A percentile compares a stretch with the other conserved stretches of the same genome.
These are phyloP conservation scores for Pythium vanterpoolii DNA, from an alignment of 352 stramenopile genomes.

Conservation along the genomic window DNA sequence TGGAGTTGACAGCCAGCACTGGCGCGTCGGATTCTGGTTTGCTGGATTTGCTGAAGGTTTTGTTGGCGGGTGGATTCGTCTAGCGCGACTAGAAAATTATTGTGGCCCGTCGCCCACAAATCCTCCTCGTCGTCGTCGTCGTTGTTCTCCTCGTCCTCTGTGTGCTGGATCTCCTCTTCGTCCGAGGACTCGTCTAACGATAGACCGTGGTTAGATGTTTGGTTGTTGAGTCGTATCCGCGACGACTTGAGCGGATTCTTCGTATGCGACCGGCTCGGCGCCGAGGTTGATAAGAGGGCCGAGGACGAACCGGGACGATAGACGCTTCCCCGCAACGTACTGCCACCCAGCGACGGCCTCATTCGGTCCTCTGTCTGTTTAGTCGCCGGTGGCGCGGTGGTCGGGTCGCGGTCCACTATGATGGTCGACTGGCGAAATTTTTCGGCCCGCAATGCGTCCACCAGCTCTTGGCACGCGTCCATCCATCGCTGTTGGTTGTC, in stretches of 20 bases:
- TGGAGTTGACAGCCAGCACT: neutral
- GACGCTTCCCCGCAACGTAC: slow-evolving; percentile 1
- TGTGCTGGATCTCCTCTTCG: slow-evolving; percentile 14
- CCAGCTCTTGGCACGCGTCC: slow-evolving; percentile 60
- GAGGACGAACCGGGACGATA: neutral
- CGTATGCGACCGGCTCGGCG: neutral
- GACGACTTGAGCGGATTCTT: neutral
- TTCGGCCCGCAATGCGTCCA: slow-evolving; percentile 56
- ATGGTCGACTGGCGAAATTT: slow-evolving; percentile 51
- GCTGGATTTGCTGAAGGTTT: slow-evolving; percentile 8
- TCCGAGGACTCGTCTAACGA: slow-evolving; percentile 10
- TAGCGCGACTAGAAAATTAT: neutral
- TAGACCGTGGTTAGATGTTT: neutral
- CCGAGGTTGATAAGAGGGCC: slow-evolving; percentile 1
- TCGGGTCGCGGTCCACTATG: slow-evolving; percentile 20
- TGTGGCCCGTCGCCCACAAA: slow-evolving; percentile 12
- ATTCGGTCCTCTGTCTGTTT: neutral
- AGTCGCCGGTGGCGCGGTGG: slow-evolving; percentile 3
- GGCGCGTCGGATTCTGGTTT: neutral
- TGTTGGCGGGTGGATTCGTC: slow-evolving; percentile 12
- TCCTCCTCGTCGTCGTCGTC: slow-evolving; percentile 28
- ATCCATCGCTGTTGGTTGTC: slow-evolving; percentile 72
- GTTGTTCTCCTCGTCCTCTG: neutral
- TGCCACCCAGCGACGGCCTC: neutral
- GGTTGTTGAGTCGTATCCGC: slow-evolving; percentile 10